A percentile compares a stretch with the other conserved stretches of the same genome.
Evolutionary conservation across 441 rosid genomes (phyloP).

Genomic region (Raphanus hybrid): DNA sequence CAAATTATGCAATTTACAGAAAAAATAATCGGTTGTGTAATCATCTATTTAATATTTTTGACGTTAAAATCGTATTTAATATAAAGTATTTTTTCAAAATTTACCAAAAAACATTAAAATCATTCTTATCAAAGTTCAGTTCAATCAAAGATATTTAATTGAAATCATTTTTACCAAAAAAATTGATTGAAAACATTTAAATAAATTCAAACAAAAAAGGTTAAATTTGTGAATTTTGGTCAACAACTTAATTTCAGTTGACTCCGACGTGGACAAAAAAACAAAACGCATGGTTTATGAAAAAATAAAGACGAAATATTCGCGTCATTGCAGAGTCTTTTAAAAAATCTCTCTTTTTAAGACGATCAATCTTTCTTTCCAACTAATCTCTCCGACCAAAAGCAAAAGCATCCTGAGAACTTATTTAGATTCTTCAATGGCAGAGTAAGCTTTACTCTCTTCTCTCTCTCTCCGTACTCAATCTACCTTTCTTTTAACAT

Average conservation of each 20-base stretch:
- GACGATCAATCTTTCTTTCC: conserved; percentile 32
- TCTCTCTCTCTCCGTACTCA: conserved; percentile 12
- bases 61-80: no score
- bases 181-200: not conserved
- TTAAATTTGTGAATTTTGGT: not conserved
- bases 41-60: no score
- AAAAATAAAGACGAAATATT: not conserved
- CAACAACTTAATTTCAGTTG: conserved; percentile 10
- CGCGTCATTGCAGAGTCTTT: not conserved
- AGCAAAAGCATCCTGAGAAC: conserved; percentile 27
- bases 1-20: no score
- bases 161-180: not conserved
- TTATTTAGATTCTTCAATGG: conserved; percentile 28
- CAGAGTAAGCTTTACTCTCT: conserved; percentile 24
- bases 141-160: not conserved
- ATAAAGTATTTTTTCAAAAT: not conserved
- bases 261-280: conserved; percentile 11
- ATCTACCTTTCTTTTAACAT: not conserved
- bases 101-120: not conserved
- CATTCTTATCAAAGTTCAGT: not conserved
- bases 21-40: no score
- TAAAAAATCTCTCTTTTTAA: conserved; percentile 20
- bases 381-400: conserved; percentile 37
- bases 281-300: not conserved
- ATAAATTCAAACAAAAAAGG: not conserved